phyloP scores from a whole-genome alignment of 2,329 filamentous ascomycete species.

The Aspergillus fumigatiaffinis region DNA sequence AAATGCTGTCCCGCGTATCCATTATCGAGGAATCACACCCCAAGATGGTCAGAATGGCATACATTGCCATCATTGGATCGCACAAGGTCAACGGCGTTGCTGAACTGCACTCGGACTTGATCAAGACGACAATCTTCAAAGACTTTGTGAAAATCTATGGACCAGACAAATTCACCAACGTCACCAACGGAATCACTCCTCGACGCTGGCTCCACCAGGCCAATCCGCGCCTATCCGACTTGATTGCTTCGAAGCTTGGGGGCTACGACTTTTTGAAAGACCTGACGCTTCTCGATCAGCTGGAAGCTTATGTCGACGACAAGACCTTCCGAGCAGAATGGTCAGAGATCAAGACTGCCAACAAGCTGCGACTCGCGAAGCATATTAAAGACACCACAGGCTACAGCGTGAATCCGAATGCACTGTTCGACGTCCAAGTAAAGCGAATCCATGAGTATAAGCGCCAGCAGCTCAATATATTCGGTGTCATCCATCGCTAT shows the following conservation, averaged over 20 bases:
- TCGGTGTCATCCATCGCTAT: slow-evolving; percentile 94
- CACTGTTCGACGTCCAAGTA: slow-evolving; percentile 95
- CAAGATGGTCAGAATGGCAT: slow-evolving; percentile 98
- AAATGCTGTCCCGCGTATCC: slow-evolving; percentile 81
- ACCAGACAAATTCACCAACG: slow-evolving; percentile 96
- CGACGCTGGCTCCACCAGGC: slow-evolving; percentile 96
- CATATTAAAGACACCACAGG: slow-evolving; percentile 81
- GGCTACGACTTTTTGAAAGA: slow-evolving; percentile 85
- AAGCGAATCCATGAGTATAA: slow-evolving; percentile 99
- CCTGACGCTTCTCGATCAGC: slow-evolving; percentile 76
- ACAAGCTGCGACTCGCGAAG: slow-evolving; percentile 88
- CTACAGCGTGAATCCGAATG: slow-evolving; percentile 77
- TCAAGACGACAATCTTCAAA: slow-evolving; percentile 99
- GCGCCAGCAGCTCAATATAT: slow-evolving; percentile 97
- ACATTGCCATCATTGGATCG: slow-evolving; percentile 88
- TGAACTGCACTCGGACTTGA: slow-evolving; percentile 93
- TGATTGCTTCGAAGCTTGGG: slow-evolving; percentile 87
- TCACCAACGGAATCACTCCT: slow-evolving; percentile 96
- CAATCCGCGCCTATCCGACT: slow-evolving; percentile 83
- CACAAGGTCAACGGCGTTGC: slow-evolving; percentile 99
- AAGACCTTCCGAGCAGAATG: slow-evolving; percentile 89
- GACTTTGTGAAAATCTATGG: slow-evolving; percentile 96
- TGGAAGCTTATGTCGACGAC: slow-evolving; percentile 81
- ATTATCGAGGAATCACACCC: slow-evolving; percentile 96
- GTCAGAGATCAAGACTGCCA: slow-evolving; percentile 93